phyloP scores from a whole-genome alignment of 2,329 filamentous ascomycete genomes.

The Phaeosphaeria sp. region DNA sequence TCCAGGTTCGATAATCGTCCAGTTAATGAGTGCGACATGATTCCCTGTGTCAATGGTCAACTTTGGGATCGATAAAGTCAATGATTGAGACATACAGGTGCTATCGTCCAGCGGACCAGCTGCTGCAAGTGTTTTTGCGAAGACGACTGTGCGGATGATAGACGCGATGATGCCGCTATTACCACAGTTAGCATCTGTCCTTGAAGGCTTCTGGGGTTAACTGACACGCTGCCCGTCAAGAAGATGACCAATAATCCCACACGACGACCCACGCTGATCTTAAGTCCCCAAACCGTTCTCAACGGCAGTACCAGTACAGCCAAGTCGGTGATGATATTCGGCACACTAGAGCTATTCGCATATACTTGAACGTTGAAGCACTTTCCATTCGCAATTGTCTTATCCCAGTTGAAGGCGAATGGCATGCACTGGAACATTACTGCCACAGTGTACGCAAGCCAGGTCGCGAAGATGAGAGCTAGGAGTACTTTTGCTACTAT shows the following conservation, averaged over 20 bases:
- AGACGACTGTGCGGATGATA: constrained; percentile 30
- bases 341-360: constrained; percentile 31
- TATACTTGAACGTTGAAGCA: constrained; percentile 30
- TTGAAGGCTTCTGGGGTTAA: neutral
- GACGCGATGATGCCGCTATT: constrained; percentile 33
- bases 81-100: constrained; percentile 21
- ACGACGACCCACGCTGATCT: constrained; percentile 23
- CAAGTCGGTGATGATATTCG: constrained; percentile 35
- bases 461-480: constrained; percentile 23
- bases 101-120: constrained; percentile 20
- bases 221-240: constrained; percentile 35
- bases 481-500: constrained; percentile 25
- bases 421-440: constrained; percentile 31
- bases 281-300: constrained; percentile 27
- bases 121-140: constrained; percentile 15
- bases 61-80: neutral
- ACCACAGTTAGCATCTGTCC: neutral
- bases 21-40: constrained; percentile 25
- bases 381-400: constrained; percentile 25
- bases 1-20: constrained; percentile 35
- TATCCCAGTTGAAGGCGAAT: constrained; percentile 36
- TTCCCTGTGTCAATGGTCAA: neutral
- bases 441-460: constrained; percentile 29
- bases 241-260: constrained; percentile 34
- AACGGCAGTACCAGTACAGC: constrained; percentile 28